Evolutionary conservation across 768 basidiomycete species (phyloP), one percentile per base, ranked within the genome.

Genomic region (button mushroom (Agaricus bisporus)): DNA sequence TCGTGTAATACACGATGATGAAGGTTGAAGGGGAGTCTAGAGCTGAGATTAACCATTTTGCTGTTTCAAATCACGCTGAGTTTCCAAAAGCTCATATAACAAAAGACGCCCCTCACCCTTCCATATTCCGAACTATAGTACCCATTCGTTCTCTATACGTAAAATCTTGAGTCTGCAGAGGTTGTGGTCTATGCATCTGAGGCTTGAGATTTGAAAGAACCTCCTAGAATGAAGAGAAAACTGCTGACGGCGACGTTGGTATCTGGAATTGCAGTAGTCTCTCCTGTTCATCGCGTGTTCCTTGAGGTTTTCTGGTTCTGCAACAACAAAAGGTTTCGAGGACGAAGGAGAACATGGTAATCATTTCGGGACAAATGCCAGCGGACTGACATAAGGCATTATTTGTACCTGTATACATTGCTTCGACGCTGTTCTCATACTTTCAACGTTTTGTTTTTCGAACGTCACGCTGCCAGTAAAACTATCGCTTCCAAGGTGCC

Each of bases 31-130:
- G 84, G 84, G 25, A 80, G 70, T 20, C 73, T 74, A 1, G 80
- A 77, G 51, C 76, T 76, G 12, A 86, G 76, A 52, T 85, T 85
- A 58, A 86, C 83, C 85, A 86, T 86, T 75, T 79, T 83, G 29
- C 84, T 86, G 64, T 15, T 36, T 48, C 25, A 11, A 51, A 47
- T 12, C 53, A 12, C 20, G 29, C 37, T 41, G 37, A 28, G 41
- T 48, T 37, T 32, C 51, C 42, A 48, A 51, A 28, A 28, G 55
- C 53, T n/a, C 17, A 32, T 32, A 14, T 18, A 44, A 35, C 44
- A n/a, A 37, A 49, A 28, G 29, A 41, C 28, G 36, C 18, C 39
- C 36, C 76, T 55, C 55, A 83, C 84, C 80, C 76, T 67, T 84
- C 80, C 61, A 81, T 83, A 2, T 77, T 66, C 4, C 81, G 79